Percentiles rank a stretch among this genome's conserved stretches.
Evolutionary conservation across 345 rosid species (phyloP).

Genomic region (Citrus reticulata): DNA sequence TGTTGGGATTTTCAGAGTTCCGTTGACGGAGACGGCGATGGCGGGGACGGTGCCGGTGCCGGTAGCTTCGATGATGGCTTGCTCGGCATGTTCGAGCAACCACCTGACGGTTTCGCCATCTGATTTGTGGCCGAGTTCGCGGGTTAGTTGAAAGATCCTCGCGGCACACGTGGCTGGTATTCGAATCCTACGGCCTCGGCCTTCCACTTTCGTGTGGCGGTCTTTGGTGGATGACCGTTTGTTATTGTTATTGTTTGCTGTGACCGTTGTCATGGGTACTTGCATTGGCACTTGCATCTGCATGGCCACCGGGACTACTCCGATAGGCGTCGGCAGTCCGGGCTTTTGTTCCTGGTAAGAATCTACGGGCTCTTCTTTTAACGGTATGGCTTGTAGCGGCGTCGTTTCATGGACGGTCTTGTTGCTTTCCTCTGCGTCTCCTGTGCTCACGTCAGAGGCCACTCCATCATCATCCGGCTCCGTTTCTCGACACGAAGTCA

Average conservation of each 20-base stretch:
- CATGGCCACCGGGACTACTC: conserved; percentile 26
- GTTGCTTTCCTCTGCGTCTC: conserved; percentile 12
- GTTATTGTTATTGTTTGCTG: conserved; percentile 6
- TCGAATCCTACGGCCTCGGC: conserved; percentile 57
- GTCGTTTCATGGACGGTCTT: background rate
- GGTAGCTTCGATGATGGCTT: conserved; percentile 42
- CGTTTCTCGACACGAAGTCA: conserved; percentile 5
- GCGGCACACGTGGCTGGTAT: conserved; percentile 58
- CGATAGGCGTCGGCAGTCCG: conserved; percentile 1
- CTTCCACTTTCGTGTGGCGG: conserved; percentile 58
- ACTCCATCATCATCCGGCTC: conserved; percentile 27
- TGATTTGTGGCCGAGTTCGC: conserved; percentile 46
- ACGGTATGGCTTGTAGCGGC: conserved; percentile 26
- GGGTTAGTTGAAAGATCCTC: conserved; percentile 44
- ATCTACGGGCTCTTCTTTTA: conserved; percentile 39
- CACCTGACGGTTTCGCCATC: conserved; percentile 54
- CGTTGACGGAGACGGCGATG: conserved; percentile 40
- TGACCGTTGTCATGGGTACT: background rate
- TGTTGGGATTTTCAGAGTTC: conserved; percentile 43
- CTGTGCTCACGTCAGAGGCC: conserved; percentile 43
- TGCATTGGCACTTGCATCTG: conserved; percentile 19
- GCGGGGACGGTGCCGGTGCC: conserved; percentile 47
- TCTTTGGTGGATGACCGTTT: conserved; percentile 48
- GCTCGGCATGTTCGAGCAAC: conserved; percentile 49
- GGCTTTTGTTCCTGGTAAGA: conserved; percentile 24